A percentile compares a stretch with the other conserved stretches of the same genome.
phyloP scores from a whole-genome alignment of 2,329 filamentous ascomycete species.

The Paecilomyces formosus region DNA sequence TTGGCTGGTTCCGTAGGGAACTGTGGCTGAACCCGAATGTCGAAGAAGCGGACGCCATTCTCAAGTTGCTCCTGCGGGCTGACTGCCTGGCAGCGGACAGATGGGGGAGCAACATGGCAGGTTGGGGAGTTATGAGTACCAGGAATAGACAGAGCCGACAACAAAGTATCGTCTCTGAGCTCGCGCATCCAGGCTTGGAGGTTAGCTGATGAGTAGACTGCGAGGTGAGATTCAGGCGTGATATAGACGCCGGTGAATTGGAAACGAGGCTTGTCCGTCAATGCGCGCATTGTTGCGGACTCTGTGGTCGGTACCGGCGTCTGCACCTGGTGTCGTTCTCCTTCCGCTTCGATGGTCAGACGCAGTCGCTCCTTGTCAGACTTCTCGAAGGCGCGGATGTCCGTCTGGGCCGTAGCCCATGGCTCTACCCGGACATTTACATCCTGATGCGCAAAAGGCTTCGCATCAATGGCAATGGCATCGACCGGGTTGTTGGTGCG shows the following conservation, averaged over 20 bases:
- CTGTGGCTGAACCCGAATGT: slow-evolving; percentile 71
- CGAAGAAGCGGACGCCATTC: slow-evolving; percentile 90
- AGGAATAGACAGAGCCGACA: slow-evolving; percentile 80
- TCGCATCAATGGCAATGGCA: slow-evolving; percentile 42
- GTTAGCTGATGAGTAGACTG: slow-evolving; percentile 63
- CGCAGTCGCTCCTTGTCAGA: slow-evolving; percentile 59
- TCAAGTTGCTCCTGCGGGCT: slow-evolving; percentile 68
- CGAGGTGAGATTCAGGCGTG: slow-evolving; percentile 44
- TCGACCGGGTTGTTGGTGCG: slow-evolving; percentile 38
- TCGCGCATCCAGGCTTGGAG: slow-evolving; percentile 74
- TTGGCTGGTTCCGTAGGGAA: slow-evolving; percentile 50
- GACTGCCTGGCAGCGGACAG: slow-evolving; percentile 86
- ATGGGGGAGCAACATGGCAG: slow-evolving; percentile 74
- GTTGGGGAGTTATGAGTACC: slow-evolving; percentile 95
- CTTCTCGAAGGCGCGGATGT: slow-evolving; percentile 53
- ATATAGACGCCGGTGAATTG: slow-evolving; percentile 63
- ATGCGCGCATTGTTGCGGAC: slow-evolving; percentile 54
- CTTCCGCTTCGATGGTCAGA: slow-evolving; percentile 60
- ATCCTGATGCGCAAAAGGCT: slow-evolving; percentile 55
- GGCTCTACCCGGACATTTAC: slow-evolving; percentile 58
- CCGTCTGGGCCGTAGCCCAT: slow-evolving; percentile 59
- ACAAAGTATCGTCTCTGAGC: slow-evolving; percentile 61
- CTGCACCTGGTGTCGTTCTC: slow-evolving; percentile 65
- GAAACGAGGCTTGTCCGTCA: slow-evolving; percentile 45
- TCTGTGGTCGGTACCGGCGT: slow-evolving; percentile 55